Evolutionary conservation across 2,329 filamentous ascomycete species (phyloP), one percentile per base, ranked within the genome.

Genomic region (Blastomyces silverae): DNA sequence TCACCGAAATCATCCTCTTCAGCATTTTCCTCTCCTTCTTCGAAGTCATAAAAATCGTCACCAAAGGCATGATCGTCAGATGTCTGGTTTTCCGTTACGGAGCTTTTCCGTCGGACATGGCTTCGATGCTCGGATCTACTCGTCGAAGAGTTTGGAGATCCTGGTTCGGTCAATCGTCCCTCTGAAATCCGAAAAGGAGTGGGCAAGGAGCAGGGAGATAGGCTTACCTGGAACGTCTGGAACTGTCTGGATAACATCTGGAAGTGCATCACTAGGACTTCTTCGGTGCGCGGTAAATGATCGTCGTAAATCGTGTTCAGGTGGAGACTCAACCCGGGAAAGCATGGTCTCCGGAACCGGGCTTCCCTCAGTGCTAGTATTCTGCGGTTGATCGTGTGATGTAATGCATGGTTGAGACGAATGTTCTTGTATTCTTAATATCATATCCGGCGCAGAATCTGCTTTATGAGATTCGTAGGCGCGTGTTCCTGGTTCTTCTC

Each of bases 151-250:
- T 80, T 82, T 81, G 82, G 80, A 79, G 80, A 82, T 77, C 80
- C 84, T 85, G 83, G 79, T 80, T 81, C 80, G 79, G 83, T 86
- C 83, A 86, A 85, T 84, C 74, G 82, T 73, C 77, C 82, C 78
- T 77, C 79, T 80, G 77, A 75, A 76, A 73, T 72, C 66, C 68
- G 65, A 67, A 66, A 67, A 65, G 67, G 59, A 67, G 63, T 72
- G 73, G 72, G 64, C 65, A 74, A 74, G 64, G 66, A 74, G 73
- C 66, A 69, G 66, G 76, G 74, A 74, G 71, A 53, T 69, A 62
- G 61, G 66, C 84, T 82, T 85, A 88, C 86, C 84, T 81, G 83
- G 76, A 67, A 75, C 72, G 72, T 83, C 80, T 59, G 77, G 73
- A 52, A 78, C 70, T 53, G 71, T 74, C 69, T 81, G 78, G 65